Evolutionary conservation across 192 early-diverging fungal species (phyloP).

Genomic region (Coemansia sp.): DNA sequence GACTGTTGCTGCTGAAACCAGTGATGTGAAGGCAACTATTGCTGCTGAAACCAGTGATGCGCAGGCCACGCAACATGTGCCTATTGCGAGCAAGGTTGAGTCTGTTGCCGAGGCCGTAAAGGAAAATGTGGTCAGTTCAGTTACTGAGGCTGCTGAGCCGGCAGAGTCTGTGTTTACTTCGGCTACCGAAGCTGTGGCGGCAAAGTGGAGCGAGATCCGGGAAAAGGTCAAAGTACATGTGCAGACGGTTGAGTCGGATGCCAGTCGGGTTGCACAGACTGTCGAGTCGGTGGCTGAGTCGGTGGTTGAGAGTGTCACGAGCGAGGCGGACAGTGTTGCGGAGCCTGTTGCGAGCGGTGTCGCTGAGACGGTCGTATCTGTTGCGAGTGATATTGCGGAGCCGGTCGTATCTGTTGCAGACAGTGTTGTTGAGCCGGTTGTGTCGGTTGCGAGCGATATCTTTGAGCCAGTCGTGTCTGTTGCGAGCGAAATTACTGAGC

Average conservation of each 20-base stretch:
- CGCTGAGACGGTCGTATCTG: conserved; percentile 6
- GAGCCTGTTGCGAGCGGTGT: conserved; percentile 6
- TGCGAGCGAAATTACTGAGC: conserved; percentile 5
- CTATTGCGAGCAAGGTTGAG: conserved; percentile 1
- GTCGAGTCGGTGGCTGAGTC: not conserved
- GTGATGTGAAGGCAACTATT: not conserved
- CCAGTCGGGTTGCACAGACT: not conserved
- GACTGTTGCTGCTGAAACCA: no score
- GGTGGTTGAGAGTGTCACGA: not conserved
- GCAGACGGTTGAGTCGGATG: conserved; percentile 1
- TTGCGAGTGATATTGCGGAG: not conserved
- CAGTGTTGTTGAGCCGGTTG: conserved; percentile 5
- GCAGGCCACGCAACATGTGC: not conserved
- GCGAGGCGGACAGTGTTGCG: no score
- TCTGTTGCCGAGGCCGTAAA: not conserved
- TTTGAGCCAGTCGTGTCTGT: not conserved
- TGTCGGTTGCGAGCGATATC: not conserved
- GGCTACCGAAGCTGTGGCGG: not conserved
- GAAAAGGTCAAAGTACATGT: not conserved
- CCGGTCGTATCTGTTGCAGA: not conserved
- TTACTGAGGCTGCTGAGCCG: conserved; percentile 1
- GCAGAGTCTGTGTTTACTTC: not conserved
- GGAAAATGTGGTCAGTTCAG: not conserved
- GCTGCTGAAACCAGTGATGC: not conserved
- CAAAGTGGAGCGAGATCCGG: not conserved